Base-by-base conservation (phyloP, 1,139 yeast genomes). In the Scheffersomyces insectosa region DNA sequence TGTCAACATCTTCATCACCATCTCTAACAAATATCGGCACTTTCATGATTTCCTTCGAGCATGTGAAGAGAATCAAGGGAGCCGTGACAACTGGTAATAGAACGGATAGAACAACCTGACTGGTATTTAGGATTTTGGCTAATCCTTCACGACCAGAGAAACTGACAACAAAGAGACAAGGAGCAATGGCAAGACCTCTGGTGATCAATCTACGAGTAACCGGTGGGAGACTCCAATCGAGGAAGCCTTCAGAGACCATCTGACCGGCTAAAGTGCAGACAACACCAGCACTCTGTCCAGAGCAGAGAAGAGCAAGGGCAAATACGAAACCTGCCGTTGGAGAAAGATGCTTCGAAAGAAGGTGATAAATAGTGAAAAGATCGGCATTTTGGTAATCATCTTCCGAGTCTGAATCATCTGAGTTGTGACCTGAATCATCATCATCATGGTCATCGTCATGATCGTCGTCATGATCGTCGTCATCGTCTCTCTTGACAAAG, bases 251-350 rank as follows among this genome's bases (percentile, higher is more conserved):
- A 56, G 90, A 83, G 1, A 93, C 97, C 82, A 91, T 89, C 63
- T 93, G 99, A 15, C 99, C 97, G 1, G 98, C 95, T 59, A 93
- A 76, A 0, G 99, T 93, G 59, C 97, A 93, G n/a, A 93, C 96
- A 28, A 95, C 88, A 39, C 99, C 98, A 2, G 99, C 98, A 57
- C 96, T 87, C 61, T 91, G 96, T 14, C 99, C 99, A n/a, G 96
- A 87, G 60, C 91, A 90, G 41, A 93, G 72, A 63, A 93, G 78
- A 1, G 98, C 98, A 37, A 90, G 68, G 1, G 97, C 97, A 70
- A 93, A 93, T 1, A 93, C 83, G 28, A 89, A 74, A 4, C 98
- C 99, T 0, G 98, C 98, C 2, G 90, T 85, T n/a, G 88, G 85
- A 1, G 96, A 88, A 37, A 93, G 76, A 56, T 86, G 88, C 36